Percentiles rank a stretch among this genome's conserved stretches.
These are phyloP conservation scores for Blastocystis hominis DNA, from an alignment of 352 stramenopile species.

Conservation along the genomic window DNA sequence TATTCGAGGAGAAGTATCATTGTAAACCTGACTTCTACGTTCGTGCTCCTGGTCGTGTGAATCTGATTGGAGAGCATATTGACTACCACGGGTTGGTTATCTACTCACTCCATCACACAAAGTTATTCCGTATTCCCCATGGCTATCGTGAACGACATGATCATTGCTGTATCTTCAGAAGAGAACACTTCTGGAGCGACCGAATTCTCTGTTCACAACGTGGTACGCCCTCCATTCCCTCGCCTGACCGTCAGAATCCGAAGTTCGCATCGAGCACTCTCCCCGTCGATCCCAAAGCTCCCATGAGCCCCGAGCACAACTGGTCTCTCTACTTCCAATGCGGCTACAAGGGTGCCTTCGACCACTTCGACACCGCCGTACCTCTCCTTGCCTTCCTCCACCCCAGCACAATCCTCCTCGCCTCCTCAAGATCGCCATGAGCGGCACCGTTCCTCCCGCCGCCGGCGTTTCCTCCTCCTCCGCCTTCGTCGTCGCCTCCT, in stretches of 20 bases:
- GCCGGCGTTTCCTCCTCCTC: slow-evolving; percentile 73
- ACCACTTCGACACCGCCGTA: slow-evolving; percentile 13
- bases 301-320: slow-evolving; percentile 41
- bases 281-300: slow-evolving; percentile 47
- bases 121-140: slow-evolving; percentile 72
- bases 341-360: slow-evolving; percentile 63
- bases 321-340: slow-evolving; percentile 64
- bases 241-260: not conserved
- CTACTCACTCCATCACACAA: not conserved
- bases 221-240: not conserved
- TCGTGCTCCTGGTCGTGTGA: slow-evolving; percentile 70
- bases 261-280: slow-evolving; percentile 4
- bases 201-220: not conserved
- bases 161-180: slow-evolving; percentile 63
- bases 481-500: slow-evolving; percentile 69
- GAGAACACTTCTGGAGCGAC: not conserved
- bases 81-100: slow-evolving; percentile 69
- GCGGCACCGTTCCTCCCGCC: slow-evolving; percentile 68
- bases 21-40: slow-evolving; percentile 62
- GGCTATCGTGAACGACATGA: slow-evolving; percentile 68
- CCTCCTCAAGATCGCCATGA: slow-evolving; percentile 67
- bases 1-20: slow-evolving; percentile 62
- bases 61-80: slow-evolving; percentile 76
- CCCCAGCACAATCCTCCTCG: not conserved
- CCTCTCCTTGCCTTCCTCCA: not conserved